Evolutionary conservation across 2,329 filamentous ascomycete genomes (phyloP).

Genomic region (Paraphoma sp.): DNA sequence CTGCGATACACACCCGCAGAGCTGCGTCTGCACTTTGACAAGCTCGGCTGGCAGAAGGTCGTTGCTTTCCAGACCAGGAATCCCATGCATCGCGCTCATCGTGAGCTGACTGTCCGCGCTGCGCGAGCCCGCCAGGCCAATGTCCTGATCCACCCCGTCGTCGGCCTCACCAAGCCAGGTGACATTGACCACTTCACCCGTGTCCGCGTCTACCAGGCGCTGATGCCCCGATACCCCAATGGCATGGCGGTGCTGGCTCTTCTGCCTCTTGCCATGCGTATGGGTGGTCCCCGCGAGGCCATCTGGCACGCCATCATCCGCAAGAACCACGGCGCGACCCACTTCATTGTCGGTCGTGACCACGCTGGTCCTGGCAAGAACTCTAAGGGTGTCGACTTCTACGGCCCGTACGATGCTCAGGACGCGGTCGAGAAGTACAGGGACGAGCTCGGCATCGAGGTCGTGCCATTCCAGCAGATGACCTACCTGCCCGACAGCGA

Average conservation of each 20-base stretch:
- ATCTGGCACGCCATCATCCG: conserved; percentile 99
- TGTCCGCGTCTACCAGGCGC: conserved; percentile 97
- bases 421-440: conserved; percentile 95
- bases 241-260: conserved; percentile 98
- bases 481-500: conserved; percentile 97
- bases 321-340: conserved; percentile 98
- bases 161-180: conserved; percentile 97
- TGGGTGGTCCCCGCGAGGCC: conserved; percentile 97
- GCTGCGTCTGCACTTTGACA: conserved; percentile 96
- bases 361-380: conserved; percentile 98
- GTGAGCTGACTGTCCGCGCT: conserved; percentile 96
- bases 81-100: conserved; percentile 98
- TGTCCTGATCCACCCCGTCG: conserved; percentile 97
- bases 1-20: conserved; percentile 94
- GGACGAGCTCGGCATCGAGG: conserved; percentile 96
- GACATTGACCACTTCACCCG: conserved; percentile 99
- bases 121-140: conserved; percentile 96
- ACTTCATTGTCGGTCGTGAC: conserved; percentile 99
- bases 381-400: conserved; percentile 95
- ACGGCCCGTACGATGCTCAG: conserved; percentile 97
- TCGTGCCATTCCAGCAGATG: conserved; percentile 99
- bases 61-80: conserved; percentile 98
- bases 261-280: conserved; percentile 95
- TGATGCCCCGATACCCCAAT: conserved; percentile 96
- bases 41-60: conserved; percentile 97